Base-by-base conservation (phyloP, 306 rosid genomes). In the Rubus idaeus region DNA sequence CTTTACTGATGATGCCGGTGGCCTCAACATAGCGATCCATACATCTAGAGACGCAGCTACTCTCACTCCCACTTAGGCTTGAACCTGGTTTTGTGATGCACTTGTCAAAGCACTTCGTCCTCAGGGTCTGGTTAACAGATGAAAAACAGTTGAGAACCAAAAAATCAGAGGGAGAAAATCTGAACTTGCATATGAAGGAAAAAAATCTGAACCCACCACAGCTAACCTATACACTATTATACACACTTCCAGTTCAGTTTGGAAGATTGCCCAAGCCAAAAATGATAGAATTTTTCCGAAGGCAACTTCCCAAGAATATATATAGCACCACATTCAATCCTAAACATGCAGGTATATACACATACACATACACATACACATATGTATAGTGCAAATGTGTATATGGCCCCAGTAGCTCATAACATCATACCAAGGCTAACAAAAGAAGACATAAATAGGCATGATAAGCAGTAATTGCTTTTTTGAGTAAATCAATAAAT, bases 11-110 rank as follows among this genome's bases (percentile, higher is more conserved):
- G 60, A 96, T 88, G 75, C 97, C 92, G 5, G 99, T 96, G 60
- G 99, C 99, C 87, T 96, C 99, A 23, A 96, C 86, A 72, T 91
- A 96, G 86, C 99, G 97, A 72, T 96, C 99, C 73, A 96, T 85
- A 40, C 99, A 96, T 83, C 98, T 87, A 47, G 96, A 92, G 83
- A 92, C 63, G 83, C 99, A 96, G 78, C 98, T 96, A 82, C 96
- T 84, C 89, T 96, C 99, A 49, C 96, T 53, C 50, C 93, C 90
- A 49, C 98, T 78, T 20, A 96, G 83, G 82, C 97, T 96, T 51
- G 98, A 89, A 67, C 98, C 93, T 64, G 99, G 99, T 84, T 92
- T 96, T 60, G 97, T 87, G 60, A 96, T 71, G 41, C 99, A 96
- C 85, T 92, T 96, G 42, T 91, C 98, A 60, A 96, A 96, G 83